Conservation (phyloP, 306 rosid genomes). For the Geum urbanum region DNA sequence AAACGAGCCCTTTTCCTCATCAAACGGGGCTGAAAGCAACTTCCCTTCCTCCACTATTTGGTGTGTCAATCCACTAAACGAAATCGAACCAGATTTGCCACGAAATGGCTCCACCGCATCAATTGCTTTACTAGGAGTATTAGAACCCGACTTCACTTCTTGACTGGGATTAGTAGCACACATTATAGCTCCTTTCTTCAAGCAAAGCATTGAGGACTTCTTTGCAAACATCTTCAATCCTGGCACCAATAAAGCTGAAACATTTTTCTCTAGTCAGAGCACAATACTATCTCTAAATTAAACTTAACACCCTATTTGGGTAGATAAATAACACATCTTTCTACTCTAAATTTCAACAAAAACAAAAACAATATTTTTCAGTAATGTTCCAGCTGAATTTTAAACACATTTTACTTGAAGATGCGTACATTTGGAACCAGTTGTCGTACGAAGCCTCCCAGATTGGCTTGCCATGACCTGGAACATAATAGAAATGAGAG, state of each 20-base stretch:
- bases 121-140: constrained; percentile 23
- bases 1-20: constrained; percentile 56
- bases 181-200: constrained; percentile 31
- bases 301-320: background rate
- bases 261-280: background rate
- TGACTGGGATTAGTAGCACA: constrained; percentile 45
- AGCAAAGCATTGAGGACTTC: constrained; percentile 21
- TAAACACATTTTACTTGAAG: background rate
- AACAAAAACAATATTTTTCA: background rate
- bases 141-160: constrained; percentile 44
- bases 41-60: constrained; percentile 68
- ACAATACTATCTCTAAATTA: background rate
- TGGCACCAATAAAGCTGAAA: constrained; percentile 24
- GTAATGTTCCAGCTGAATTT: background rate
- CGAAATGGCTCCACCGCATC: constrained; percentile 64
- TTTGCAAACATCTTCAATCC: constrained; percentile 38
- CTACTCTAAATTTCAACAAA: background rate
- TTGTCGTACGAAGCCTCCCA: constrained; percentile 6
- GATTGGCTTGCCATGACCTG: constrained; percentile 17
- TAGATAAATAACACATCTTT: background rate
- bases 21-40: constrained; percentile 66
- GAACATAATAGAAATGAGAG: background rate
- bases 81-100: constrained; percentile 82
- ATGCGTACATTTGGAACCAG: constrained; percentile 17
- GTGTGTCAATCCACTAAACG: constrained; percentile 73